Evolutionary conservation across 2,329 filamentous ascomycete genomes (phyloP), one percentile per base, ranked within the genome.

Genomic region (Trichoderma sp.): DNA sequence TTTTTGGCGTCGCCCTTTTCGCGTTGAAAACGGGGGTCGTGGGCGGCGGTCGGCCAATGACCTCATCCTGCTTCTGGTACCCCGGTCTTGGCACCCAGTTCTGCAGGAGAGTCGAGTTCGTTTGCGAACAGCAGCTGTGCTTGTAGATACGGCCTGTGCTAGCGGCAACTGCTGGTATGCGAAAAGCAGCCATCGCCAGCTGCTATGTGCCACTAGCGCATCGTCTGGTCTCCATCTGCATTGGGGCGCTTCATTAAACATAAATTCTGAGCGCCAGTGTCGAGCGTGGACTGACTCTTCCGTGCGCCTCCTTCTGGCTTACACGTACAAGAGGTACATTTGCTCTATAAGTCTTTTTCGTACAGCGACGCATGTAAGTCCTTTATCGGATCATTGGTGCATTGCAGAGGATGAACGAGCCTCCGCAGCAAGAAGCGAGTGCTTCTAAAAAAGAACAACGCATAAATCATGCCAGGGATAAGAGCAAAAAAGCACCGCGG

Each of bases 21-120:
- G 64, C 64, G 64, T 58, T 24, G n/a, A 21, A 59, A n/a, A 67
- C 31, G 64, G 53, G 60, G 37, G n/a, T 24, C 33, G 16, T 2
- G 19, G 35, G 14, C 33, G 62, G 58, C n/a, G 6, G n/a, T 62
- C 55, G 53, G 66, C 66, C 66, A 56, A 68, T 68, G 66, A 68
- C 66, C 66, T 68, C 66, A 68, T 68, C 27, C 13, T 63, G 66
- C 66, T 14, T 68, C 59, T 56, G 49, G 49, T 56, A 68, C 66
- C 66, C 66, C 66, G 66, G 66, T 53, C 57, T 68, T 68, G 66
- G 66, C 66, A 56, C 47, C 47, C 52, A 24, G 53, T 37, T 29
- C 14, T 66, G 53, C 63, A 61, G 58, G 27, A 57, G 10, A 24
- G 5, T 31, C n/a, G 16, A 35, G 27, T 56, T n/a, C 16, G 4